Conservation (phyloP, 495 filamentous ascomycete genomes). For the Podospora pseudoanserina region DNA sequence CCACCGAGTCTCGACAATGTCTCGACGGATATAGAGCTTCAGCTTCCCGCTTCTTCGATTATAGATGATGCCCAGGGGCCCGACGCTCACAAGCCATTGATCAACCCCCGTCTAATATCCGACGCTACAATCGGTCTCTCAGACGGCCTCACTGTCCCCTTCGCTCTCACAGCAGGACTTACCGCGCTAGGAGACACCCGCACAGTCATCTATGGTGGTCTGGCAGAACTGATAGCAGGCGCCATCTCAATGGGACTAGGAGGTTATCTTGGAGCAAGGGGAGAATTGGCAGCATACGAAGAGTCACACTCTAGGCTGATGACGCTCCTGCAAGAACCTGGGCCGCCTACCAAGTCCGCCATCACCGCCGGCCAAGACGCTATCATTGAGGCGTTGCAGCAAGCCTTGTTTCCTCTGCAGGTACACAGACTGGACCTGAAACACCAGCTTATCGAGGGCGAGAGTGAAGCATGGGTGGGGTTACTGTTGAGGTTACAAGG, state of each 20-base stretch:
- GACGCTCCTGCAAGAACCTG: neutral
- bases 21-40: neutral
- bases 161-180: slow-evolving; percentile 55
- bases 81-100: neutral
- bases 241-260: slow-evolving; percentile 64
- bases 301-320: neutral
- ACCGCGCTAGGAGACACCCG: slow-evolving; percentile 52
- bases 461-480: neutral
- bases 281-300: slow-evolving; percentile 7
- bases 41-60: neutral
- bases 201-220: slow-evolving; percentile 58
- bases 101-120: slow-evolving; percentile 28
- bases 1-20: neutral
- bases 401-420: neutral
- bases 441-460: neutral
- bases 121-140: slow-evolving; percentile 54
- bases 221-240: slow-evolving; percentile 62
- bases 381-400: neutral
- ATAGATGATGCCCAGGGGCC: neutral
- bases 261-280: slow-evolving; percentile 53
- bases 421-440: neutral
- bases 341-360: neutral
- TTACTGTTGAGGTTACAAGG: neutral
- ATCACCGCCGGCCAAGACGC: neutral
- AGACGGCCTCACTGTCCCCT: slow-evolving; percentile 57